Percentiles rank a stretch among this genome's conserved stretches.
Evolutionary conservation across 495 filamentous ascomycete genomes (phyloP).

Genomic region (Astrocystis sublimbata): DNA sequence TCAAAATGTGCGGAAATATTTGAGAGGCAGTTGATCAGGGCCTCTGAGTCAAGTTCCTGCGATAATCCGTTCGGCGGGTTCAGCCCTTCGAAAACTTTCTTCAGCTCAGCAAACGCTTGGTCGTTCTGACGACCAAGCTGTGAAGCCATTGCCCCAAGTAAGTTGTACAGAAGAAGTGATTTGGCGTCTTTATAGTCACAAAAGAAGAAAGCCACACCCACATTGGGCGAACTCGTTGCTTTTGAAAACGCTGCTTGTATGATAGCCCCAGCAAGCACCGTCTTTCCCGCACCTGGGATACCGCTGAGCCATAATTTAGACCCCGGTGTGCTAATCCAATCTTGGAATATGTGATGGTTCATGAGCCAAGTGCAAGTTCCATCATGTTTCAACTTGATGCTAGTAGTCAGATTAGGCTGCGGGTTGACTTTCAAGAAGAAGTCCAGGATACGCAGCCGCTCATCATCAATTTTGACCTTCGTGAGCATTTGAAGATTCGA

Average conservation of each 20-base stretch:
- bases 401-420: slow-evolving; percentile 28
- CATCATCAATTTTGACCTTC: slow-evolving; percentile 18
- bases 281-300: slow-evolving; percentile 47
- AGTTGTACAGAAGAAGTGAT: slow-evolving; percentile 29
- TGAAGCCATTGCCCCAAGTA: slow-evolving; percentile 36
- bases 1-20: slow-evolving; percentile 26
- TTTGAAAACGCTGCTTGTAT: slow-evolving; percentile 21
- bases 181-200: slow-evolving; percentile 40
- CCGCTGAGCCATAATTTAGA: slow-evolving; percentile 42
- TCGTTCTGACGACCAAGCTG: slow-evolving; percentile 40
- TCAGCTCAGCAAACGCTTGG: slow-evolving; percentile 29
- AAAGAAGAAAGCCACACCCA: slow-evolving; percentile 42
- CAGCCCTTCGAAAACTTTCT: slow-evolving; percentile 26
- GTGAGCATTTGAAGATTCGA: slow-evolving; percentile 23
- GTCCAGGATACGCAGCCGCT: slow-evolving; percentile 30
- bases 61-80: slow-evolving; percentile 7
- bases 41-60: background rate
- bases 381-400: slow-evolving; percentile 33
- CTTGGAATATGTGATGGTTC: slow-evolving; percentile 26
- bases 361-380: slow-evolving; percentile 41
- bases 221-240: background rate
- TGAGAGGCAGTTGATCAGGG: slow-evolving; percentile 21
- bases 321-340: slow-evolving; percentile 26
- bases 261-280: slow-evolving; percentile 35
- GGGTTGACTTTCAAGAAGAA: slow-evolving; percentile 32